phyloP scores from a whole-genome alignment of 169 alveolate species.

The Perkinsus chesapeaki region DNA sequence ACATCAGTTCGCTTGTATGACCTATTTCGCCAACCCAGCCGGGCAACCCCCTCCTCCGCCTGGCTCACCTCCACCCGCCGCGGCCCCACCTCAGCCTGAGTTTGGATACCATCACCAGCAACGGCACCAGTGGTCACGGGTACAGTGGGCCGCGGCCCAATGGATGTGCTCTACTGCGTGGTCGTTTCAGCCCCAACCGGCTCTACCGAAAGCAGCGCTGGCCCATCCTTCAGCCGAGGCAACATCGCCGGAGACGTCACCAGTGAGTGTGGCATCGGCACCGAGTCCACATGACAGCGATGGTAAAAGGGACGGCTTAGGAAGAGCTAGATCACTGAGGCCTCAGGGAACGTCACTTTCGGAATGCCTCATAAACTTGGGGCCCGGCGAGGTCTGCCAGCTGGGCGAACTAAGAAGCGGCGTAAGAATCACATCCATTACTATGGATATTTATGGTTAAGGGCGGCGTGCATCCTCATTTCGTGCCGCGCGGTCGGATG shows the following conservation, averaged over 20 bases:
- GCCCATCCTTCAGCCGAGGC: not conserved
- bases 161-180: not conserved
- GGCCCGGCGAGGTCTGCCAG: not conserved
- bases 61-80: not conserved
- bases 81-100: not conserved
- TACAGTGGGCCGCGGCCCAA: not conserved
- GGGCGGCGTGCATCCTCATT: not conserved
- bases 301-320: not conserved
- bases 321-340: not conserved
- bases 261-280: not conserved
- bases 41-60: not conserved
- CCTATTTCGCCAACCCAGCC: not conserved
- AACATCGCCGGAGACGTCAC: not conserved
- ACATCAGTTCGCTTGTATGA: not conserved
- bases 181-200: not conserved
- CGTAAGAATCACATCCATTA: not conserved
- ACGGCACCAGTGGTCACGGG: not conserved
- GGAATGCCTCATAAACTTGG: not conserved
- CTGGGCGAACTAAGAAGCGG: not conserved
- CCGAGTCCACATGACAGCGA: not conserved
- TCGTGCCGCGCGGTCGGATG: not conserved
- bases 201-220: not conserved
- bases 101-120: not conserved
- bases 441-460: not conserved
- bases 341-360: not conserved